Percentiles rank a stretch among this genome's conserved stretches.
Evolutionary conservation across 805 yeast genomes (phyloP).

Genomic region (Candida awuae): DNA sequence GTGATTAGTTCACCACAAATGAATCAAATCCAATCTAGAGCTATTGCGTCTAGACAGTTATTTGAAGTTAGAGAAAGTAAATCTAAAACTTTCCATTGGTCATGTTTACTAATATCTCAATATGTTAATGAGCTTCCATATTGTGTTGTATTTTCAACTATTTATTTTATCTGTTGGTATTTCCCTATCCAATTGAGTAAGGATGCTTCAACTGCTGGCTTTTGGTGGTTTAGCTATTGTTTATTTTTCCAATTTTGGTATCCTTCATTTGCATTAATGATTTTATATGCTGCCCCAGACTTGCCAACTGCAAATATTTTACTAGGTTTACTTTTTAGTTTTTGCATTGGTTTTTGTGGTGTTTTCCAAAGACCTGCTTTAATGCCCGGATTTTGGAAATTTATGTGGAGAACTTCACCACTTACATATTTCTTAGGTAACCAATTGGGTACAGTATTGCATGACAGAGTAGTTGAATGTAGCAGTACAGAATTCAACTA

Average conservation of each 20-base stretch:
- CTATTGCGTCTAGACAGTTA: constrained; percentile 52
- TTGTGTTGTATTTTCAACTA: constrained; percentile 38
- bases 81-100: constrained; percentile 72
- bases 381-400: constrained; percentile 53
- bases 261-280: constrained; percentile 44
- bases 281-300: constrained; percentile 52
- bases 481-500: constrained; percentile 38
- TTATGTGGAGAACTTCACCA: constrained; percentile 68
- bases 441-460: constrained; percentile 41
- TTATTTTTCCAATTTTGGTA: constrained; percentile 39
- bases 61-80: constrained; percentile 65
- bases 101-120: constrained; percentile 46
- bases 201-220: constrained; percentile 38
- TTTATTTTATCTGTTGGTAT: constrained; percentile 37
- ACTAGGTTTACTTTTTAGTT: constrained; percentile 18
- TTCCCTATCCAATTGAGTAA: constrained; percentile 30
- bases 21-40: constrained; percentile 57
- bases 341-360: constrained; percentile 46
- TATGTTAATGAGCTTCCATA: constrained; percentile 57
- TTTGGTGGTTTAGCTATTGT: constrained; percentile 31
- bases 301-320: constrained; percentile 58
- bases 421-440: constrained; percentile 60
- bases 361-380: constrained; percentile 47
- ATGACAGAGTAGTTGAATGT: constrained; percentile 46
- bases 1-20: constrained; percentile 50